Percentiles rank a stretch among this genome's conserved stretches.
These are phyloP conservation scores for Huntiella abstrusa DNA, from an alignment of 2,329 filamentous ascomycete species.

Conservation along the genomic window DNA sequence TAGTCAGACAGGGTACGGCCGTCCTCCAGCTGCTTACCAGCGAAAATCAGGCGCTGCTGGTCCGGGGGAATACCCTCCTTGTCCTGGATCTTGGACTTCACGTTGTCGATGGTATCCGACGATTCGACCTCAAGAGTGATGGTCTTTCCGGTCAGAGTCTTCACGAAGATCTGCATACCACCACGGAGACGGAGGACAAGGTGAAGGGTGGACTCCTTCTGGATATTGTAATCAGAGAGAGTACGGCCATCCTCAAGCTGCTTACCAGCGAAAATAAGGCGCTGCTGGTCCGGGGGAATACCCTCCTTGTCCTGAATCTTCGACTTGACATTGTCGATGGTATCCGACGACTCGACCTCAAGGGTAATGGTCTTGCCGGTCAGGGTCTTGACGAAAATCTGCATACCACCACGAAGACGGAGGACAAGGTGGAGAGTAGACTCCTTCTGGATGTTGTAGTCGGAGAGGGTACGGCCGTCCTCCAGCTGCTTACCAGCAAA, in stretches of 20 bases:
- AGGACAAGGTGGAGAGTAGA: constrained; percentile 63
- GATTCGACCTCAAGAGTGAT: constrained; percentile 85
- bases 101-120: constrained; percentile 82
- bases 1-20: constrained; percentile 83
- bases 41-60: constrained; percentile 85
- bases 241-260: constrained; percentile 90
- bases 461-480: constrained; percentile 73
- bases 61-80: constrained; percentile 90
- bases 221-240: constrained; percentile 74
- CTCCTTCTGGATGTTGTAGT: constrained; percentile 76
- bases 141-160: constrained; percentile 80
- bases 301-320: constrained; percentile 98
- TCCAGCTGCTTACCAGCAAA: constrained; percentile 89
- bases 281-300: constrained; percentile 90
- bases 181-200: constrained; percentile 74
- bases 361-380: constrained; percentile 91
- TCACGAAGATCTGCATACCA: constrained; percentile 80
- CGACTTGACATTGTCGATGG: constrained; percentile 89
- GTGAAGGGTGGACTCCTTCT: constrained; percentile 78
- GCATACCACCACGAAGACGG: constrained; percentile 59
- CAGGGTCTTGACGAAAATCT: constrained; percentile 65
- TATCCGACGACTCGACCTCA: constrained; percentile 75
- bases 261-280: constrained; percentile 89
- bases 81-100: constrained; percentile 84
- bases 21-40: constrained; percentile 84